These are phyloP conservation scores for Neostapfia colusana DNA, from an alignment of 176 grass and related monocot genomes.

Conservation along the genomic window DNA sequence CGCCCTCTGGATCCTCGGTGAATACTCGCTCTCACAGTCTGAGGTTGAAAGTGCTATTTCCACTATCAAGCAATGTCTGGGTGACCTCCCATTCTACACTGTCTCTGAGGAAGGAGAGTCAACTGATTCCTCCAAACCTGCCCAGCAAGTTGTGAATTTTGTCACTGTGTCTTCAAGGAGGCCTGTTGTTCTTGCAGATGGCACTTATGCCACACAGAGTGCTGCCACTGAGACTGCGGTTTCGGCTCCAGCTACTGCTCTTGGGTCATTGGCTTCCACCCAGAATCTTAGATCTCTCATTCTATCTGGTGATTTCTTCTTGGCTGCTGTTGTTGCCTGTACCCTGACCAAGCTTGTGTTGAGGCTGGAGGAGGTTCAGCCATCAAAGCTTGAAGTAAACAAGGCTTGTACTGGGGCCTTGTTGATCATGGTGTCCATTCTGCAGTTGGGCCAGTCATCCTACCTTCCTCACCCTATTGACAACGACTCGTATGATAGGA, in stretches of 20 bases:
- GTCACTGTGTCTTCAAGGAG: slow-evolving; percentile 53
- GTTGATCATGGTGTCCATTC: slow-evolving; percentile 58
- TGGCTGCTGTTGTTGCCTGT: slow-evolving; percentile 47
- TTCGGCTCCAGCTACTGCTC: slow-evolving; percentile 40
- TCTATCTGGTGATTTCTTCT: slow-evolving; percentile 66
- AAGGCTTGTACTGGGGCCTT: slow-evolving; percentile 52
- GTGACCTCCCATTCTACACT: slow-evolving; percentile 64
- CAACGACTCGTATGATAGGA: slow-evolving; percentile 55
- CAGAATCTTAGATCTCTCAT: slow-evolving; percentile 65
- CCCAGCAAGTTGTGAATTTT: slow-evolving; percentile 39
- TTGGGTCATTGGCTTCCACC: slow-evolving; percentile 41
- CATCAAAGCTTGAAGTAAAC: slow-evolving; percentile 56
- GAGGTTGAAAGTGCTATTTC: slow-evolving; percentile 65
- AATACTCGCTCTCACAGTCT: slow-evolving; percentile 64
- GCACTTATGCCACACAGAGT: slow-evolving; percentile 73
- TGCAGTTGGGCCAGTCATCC: slow-evolving; percentile 57
- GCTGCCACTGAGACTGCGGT: slow-evolving; percentile 53
- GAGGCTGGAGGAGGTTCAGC: slow-evolving; percentile 68
- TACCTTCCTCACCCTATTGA: slow-evolving; percentile 64
- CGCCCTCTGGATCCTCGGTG: slow-evolving; percentile 71
- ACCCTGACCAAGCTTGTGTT: slow-evolving; percentile 64
- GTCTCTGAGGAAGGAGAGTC: slow-evolving; percentile 57
- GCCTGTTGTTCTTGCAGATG: slow-evolving; percentile 65
- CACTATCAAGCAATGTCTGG: slow-evolving; percentile 71
- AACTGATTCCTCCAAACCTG: slow-evolving; percentile 47